Evolutionary conservation across 768 basidiomycete species (phyloP).

Genomic region (Pilatotrama ljubarskyi): DNA sequence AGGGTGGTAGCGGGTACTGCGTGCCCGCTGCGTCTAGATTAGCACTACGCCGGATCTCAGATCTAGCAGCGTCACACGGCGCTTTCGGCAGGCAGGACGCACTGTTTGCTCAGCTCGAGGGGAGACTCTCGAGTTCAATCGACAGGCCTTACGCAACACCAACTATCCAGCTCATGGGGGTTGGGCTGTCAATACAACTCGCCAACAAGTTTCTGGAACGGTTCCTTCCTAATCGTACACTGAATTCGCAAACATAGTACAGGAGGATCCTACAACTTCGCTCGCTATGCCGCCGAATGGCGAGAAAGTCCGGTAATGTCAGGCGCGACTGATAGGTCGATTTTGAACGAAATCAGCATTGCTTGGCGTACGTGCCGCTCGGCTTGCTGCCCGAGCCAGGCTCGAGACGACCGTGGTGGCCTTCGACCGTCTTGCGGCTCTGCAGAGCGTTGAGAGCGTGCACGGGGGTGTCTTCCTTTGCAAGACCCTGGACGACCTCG

Average conservation of each 20-base stretch:
- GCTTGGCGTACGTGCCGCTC: constrained; percentile 67
- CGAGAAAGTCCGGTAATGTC: no score
- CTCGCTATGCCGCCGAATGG: no score
- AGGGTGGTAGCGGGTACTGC: not conserved
- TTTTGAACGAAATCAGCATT: constrained; percentile 46
- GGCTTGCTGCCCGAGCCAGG: constrained; percentile 45
- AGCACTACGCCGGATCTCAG: not conserved
- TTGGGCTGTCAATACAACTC: no score
- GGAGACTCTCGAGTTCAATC: no score
- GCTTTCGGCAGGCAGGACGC: no score
- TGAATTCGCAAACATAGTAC: not conserved
- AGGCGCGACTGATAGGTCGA: no score
- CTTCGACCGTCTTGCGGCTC: constrained; percentile 37
- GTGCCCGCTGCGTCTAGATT: not conserved
- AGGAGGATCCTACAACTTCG: not conserved
- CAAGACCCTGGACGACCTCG: constrained; percentile 62
- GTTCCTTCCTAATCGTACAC: no score
- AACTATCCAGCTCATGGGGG: no score
- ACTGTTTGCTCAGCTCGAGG: no score
- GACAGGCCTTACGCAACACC: no score
- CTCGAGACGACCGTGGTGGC: constrained; percentile 46
- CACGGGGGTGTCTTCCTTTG: constrained; percentile 43
- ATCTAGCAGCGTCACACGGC: not conserved
- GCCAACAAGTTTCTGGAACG: no score
- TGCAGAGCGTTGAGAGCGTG: constrained; percentile 54